Base-by-base conservation (phyloP, 2,329 filamentous ascomycete genomes). In the Pseudopithomyces chartarum region DNA sequence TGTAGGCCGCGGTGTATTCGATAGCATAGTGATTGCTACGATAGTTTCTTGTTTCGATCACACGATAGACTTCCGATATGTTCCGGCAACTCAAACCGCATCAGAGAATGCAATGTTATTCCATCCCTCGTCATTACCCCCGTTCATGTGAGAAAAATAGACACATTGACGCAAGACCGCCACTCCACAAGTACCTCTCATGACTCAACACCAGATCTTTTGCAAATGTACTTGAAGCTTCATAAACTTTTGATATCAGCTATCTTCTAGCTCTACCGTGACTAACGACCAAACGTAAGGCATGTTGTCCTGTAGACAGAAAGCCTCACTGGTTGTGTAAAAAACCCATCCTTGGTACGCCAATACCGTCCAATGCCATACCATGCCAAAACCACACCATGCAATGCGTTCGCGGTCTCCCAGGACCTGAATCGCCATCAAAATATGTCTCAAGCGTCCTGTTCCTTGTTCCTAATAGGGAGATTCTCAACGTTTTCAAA, bases 401-500 rank as follows among this genome's bases (percentile, higher is more conserved):
- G 40, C 45, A 49, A 34, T 33, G 39, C 26, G 29, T 19, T 43
- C 49, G 38, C 32, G 19, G 20, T 38, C 6, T 7, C 17, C 7
- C 36, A 2, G 12, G 12, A 6, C 17, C 7, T 11, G 17, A n/a
- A 15, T 7, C 2, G 11, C 12, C 19, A 19, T 29, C 45, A 3
- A 33, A 34, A 32, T 10, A 10, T 4, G 17, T 7, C 2, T 11
- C 46, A 22, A 15, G 12, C 46, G 46, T 29, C 8, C 26, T 4
- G 8, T 29, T 29, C 26, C 26, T 29, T 29, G 26, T 29, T 29
- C 43, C 70, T 46, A 19, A 73, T 59, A 50, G 65, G 48, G 42
- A 73, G 20, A 15, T 44, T 52, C 64, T 74, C 70, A 2, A 95
- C 83, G 74, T 97, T 97, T 79, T 91, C 89, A 79, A 97, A 96